These are phyloP conservation scores for Clitocybe nebularis DNA, from an alignment of 1,284 basidiomycete genomes.

Conservation along the genomic window DNA sequence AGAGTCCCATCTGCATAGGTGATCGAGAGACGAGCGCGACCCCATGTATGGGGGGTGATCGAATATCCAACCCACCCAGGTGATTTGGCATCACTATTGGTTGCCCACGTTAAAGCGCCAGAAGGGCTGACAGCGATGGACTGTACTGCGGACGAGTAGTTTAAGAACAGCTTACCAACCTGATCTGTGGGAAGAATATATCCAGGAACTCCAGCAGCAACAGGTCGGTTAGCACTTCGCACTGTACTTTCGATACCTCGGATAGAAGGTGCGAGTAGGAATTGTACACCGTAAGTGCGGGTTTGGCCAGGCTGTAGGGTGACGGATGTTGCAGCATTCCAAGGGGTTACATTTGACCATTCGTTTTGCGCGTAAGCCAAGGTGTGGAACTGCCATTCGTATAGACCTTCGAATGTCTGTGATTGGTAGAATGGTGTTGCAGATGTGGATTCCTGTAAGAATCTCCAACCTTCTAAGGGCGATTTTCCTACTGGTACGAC, in stretches of 20 bases:
- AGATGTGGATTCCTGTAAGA: conserved; percentile 47
- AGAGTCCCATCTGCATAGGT: conserved; percentile 47
- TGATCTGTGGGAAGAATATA: conserved; percentile 51
- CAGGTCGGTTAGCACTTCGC: conserved; percentile 38
- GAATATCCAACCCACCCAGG: conserved; percentile 47
- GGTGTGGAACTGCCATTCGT: conserved; percentile 61
- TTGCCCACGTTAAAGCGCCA: conserved; percentile 45
- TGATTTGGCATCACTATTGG: conserved; percentile 40
- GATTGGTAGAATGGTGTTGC: conserved; percentile 50
- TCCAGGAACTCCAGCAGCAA: conserved; percentile 51
- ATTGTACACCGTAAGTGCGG: conserved; percentile 52
- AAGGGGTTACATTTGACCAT: conserved; percentile 48
- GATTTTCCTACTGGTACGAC: conserved; percentile 46
- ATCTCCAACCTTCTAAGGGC: conserved; percentile 57
- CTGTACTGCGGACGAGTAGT: conserved; percentile 36
- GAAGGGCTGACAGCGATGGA: conserved; percentile 42
- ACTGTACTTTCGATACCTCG: conserved; percentile 47
- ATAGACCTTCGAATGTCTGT: conserved; percentile 57
- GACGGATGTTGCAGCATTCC: conserved; percentile 54
- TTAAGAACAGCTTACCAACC: conserved; percentile 49
- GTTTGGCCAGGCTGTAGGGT: conserved; percentile 44
- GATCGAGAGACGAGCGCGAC: conserved; percentile 46
- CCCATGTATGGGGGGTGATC: conserved; percentile 44
- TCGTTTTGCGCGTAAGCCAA: conserved; percentile 56
- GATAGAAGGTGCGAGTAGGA: conserved; percentile 47